A percentile compares a stretch with the other conserved stretches of the same genome.
Conservation (phyloP, 2,329 filamentous ascomycete genomes). For the Trichoderma afroharzianum region DNA sequence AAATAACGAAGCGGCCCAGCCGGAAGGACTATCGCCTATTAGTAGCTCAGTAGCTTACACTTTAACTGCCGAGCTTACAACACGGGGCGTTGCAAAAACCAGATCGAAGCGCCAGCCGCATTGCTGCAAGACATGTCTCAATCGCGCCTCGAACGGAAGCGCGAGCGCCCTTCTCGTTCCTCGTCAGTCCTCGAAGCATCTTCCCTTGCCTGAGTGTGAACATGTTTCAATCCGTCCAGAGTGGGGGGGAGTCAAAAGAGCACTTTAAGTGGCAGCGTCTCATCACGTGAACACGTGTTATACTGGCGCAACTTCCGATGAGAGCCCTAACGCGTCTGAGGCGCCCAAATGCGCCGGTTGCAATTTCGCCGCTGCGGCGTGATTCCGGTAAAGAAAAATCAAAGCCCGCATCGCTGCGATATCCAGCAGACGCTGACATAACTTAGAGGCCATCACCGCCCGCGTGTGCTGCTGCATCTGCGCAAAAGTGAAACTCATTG, state of each 20-base stretch:
- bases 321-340: conserved; percentile 9
- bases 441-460: neutral
- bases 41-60: conserved; percentile 15
- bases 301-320: conserved; percentile 2
- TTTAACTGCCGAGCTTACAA: conserved; percentile 12
- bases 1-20: neutral
- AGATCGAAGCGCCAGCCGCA: neutral
- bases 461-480: neutral
- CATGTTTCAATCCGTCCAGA: neutral
- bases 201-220: neutral
- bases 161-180: neutral
- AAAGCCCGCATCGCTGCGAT: neutral
- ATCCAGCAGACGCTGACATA: neutral
- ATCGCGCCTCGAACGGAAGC: neutral
- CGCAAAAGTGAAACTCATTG: conserved; percentile 4
- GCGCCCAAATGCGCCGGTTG: neutral
- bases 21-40: conserved; percentile 11
- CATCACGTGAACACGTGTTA: conserved; percentile 18
- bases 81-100: neutral
- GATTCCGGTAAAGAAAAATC: neutral
- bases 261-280: neutral
- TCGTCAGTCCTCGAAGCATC: neutral
- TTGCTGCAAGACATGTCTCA: conserved; percentile 4
- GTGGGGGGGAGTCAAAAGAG: conserved; percentile 4
- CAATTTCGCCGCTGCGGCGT: neutral